Evolutionary conservation across 768 basidiomycete species (phyloP), one percentile per base, ranked within the genome.

Genomic region (Mycena venus): DNA sequence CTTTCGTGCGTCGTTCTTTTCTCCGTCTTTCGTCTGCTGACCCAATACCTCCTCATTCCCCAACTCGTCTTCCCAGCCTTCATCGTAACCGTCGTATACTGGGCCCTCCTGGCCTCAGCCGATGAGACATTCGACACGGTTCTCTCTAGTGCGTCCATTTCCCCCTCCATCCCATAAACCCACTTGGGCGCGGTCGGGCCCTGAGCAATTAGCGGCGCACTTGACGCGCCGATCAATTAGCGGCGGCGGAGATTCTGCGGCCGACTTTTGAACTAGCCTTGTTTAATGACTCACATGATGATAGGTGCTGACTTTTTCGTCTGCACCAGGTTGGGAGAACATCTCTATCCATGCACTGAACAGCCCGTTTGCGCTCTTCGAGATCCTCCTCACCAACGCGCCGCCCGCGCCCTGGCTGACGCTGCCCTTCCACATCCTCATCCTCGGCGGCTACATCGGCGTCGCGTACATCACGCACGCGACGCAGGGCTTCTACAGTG

Each of bases 381-480:
- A 95, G 78, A 84, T 93, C 21, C 23, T 89, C 10, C 79, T 90
- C 34, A 90, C 93, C 0, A 88, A 92, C 76, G 81, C 81, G 14
- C 86, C 86, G 0, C 88, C 91, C 0, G 80, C 85, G 10, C 90
- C 90, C 0, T 93, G 91, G 91, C 72, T 84, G 19, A 83, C 88
- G 47, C 80, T 94, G 4, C 82, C 86, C 2, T 77, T 87, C 40
- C 82, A 87, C 29, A 56, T 93, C 19, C 19, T 92, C 14, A 74
- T 91, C 23, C 88, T 94, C 12, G 89, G 75, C 0, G 77, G 82
- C 3, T 95, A 95, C 77, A 82, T 94, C 21, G 92, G 88, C 27
- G 82, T 95, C 0, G 93, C 93, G 14, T 95, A 94, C 76, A 87
- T 95, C 65, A 93, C 92, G 0, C 76, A 87, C 59, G 89, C 83